Evolutionary conservation across 306 rosid genomes (phyloP).

Genomic region (Delonix regia): DNA sequence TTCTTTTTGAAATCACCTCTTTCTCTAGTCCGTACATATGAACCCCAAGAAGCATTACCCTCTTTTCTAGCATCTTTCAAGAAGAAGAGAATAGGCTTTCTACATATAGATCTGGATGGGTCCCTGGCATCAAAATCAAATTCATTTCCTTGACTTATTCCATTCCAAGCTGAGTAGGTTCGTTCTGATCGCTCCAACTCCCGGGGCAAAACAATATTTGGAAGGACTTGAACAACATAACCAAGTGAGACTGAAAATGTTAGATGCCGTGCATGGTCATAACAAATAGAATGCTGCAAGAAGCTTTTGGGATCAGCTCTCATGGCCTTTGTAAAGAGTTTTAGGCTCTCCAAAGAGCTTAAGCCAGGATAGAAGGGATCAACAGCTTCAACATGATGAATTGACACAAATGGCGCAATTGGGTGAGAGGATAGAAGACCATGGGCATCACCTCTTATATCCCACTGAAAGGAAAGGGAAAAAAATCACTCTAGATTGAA

Average conservation of each 20-base stretch:
- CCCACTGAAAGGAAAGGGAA: conserved; percentile 57
- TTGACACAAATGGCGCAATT: conserved; percentile 74
- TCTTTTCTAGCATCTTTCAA: conserved; percentile 53
- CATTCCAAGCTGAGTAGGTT: conserved; percentile 85
- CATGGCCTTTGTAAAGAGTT: conserved; percentile 73
- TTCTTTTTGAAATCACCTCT: conserved; percentile 63
- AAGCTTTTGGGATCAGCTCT: conserved; percentile 62
- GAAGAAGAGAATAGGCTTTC: conserved; percentile 66
- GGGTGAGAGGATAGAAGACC: conserved; percentile 85
- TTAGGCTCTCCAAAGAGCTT: conserved; percentile 65
- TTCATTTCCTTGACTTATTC: conserved; percentile 55
- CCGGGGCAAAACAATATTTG: conserved; percentile 62
- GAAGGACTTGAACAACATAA: conserved; percentile 71
- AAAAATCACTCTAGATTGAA: not conserved
- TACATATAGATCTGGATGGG: conserved; percentile 64
- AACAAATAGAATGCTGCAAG: conserved; percentile 76
- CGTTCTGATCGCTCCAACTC: conserved; percentile 79
- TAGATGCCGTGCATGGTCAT: conserved; percentile 50
- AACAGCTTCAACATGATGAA: conserved; percentile 81
- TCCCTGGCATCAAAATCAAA: conserved; percentile 78
- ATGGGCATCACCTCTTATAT: conserved; percentile 71
- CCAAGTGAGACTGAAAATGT: conserved; percentile 73
- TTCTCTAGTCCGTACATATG: conserved; percentile 52
- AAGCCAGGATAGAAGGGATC: conserved; percentile 74
- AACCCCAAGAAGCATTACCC: conserved; percentile 62